phyloP scores from a whole-genome alignment of 345 rosid species.

The Mallotus nudiflorus region DNA sequence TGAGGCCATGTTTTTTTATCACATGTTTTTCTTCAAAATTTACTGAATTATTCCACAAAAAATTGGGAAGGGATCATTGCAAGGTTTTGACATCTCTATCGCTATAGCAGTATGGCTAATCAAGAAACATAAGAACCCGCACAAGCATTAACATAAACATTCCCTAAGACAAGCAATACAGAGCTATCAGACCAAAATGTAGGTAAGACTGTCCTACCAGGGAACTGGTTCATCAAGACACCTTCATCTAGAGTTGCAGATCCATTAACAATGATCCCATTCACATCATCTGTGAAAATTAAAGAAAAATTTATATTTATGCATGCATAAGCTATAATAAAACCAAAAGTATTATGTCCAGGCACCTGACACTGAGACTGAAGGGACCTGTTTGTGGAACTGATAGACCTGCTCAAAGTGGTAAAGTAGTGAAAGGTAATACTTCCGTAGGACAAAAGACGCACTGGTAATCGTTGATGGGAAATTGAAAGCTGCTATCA shows the following conservation, averaged over 20 bases:
- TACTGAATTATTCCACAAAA: not conserved
- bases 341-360: constrained; percentile 7
- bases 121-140: not conserved
- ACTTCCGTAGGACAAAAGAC: constrained; percentile 77
- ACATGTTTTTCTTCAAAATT: not conserved
- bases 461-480: constrained; percentile 88
- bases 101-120: not conserved
- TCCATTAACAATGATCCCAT: constrained; percentile 32
- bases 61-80: not conserved
- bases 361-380: constrained; percentile 39
- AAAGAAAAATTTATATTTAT: not conserved
- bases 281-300: constrained; percentile 25
- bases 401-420: constrained; percentile 74
- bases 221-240: constrained; percentile 18
- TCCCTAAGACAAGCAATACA: not conserved
- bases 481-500: constrained; percentile 62
- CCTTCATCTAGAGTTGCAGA: constrained; percentile 34
- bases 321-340: not conserved
- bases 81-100: not conserved
- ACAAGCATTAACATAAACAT: not conserved
- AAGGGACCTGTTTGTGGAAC: constrained; percentile 48
- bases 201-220: constrained; percentile 19
- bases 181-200: constrained; percentile 1
- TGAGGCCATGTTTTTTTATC: not conserved
- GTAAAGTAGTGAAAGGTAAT: constrained; percentile 64